phyloP scores from a whole-genome alignment of 1,139 yeast species.

The Debaryomyces udenii region DNA sequence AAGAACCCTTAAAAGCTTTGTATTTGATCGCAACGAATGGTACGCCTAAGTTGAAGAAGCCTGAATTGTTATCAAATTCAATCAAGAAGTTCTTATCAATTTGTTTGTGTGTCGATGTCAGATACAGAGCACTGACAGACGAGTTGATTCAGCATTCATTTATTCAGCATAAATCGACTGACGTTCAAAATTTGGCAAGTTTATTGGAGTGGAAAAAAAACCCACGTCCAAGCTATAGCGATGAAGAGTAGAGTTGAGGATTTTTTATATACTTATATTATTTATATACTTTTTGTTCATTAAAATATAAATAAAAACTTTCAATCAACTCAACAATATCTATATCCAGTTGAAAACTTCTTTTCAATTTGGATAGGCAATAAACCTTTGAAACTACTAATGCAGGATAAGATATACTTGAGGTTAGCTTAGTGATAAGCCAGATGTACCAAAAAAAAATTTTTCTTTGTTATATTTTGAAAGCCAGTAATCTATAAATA shows the following conservation, averaged over 20 bases:
- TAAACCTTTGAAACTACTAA: too few species aligned
- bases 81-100: slow-evolving; percentile 87
- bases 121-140: slow-evolving; percentile 87
- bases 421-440: too few species aligned
- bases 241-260: slow-evolving; percentile 9
- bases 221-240: slow-evolving; percentile 10
- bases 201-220: slow-evolving; percentile 64
- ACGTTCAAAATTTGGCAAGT: slow-evolving; percentile 65
- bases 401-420: too few species aligned
- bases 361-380: too few species aligned
- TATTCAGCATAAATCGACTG: slow-evolving; percentile 69
- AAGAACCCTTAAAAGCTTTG: slow-evolving; percentile 67
- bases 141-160: slow-evolving; percentile 84
- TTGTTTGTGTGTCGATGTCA: slow-evolving; percentile 93
- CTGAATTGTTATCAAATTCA: slow-evolving; percentile 74
- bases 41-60: slow-evolving; percentile 89
- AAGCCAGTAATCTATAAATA: too few species aligned
- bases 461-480: too few species aligned
- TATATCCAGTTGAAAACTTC: too few species aligned
- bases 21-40: slow-evolving; percentile 95
- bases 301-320: slow-evolving; percentile 1
- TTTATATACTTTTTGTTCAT: slow-evolving; percentile 2
- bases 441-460: too few species aligned
- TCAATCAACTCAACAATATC: too few species aligned
- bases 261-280: slow-evolving; percentile 3